phyloP scores from a whole-genome alignment of 306 rosid species.

The Morella rubra region DNA sequence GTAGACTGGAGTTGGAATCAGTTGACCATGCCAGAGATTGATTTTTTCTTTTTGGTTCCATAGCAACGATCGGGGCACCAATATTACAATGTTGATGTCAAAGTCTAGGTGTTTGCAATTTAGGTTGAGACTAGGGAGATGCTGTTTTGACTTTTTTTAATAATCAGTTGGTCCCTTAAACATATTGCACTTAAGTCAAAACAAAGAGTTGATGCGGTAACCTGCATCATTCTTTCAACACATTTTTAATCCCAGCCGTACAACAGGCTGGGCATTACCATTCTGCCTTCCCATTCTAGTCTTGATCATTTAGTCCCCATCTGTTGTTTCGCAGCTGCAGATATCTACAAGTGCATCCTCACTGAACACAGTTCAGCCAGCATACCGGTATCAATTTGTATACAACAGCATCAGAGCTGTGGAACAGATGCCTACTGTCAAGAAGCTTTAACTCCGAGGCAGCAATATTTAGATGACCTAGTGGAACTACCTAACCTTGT shows the following conservation, averaged over 20 bases:
- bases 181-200: not conserved
- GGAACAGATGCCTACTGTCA: conserved; percentile 12
- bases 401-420: conserved; percentile 2
- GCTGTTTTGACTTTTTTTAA: not conserved
- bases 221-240: not conserved
- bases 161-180: not conserved
- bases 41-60: not conserved
- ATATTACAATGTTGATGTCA: not conserved
- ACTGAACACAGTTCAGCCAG: conserved; percentile 12
- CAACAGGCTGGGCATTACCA: not conserved
- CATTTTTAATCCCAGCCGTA: not conserved
- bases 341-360: conserved; percentile 23
- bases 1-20: not conserved
- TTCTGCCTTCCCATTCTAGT: conserved; percentile 12
- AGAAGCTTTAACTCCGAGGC: conserved; percentile 11
- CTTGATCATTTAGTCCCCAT: conserved; percentile 5
- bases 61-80: no score
- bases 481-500: conserved; percentile 10
- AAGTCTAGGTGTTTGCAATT: not conserved
- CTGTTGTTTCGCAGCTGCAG: conserved; percentile 25
- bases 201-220: not conserved
- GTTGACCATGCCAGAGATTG: not conserved
- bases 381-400: conserved; percentile 16
- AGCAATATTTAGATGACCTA: conserved; percentile 1
- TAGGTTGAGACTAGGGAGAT: not conserved